Percentiles rank a stretch among this genome's conserved stretches.
Conservation (phyloP, 495 filamentous ascomycete species). For the Filosporella fistucella region DNA sequence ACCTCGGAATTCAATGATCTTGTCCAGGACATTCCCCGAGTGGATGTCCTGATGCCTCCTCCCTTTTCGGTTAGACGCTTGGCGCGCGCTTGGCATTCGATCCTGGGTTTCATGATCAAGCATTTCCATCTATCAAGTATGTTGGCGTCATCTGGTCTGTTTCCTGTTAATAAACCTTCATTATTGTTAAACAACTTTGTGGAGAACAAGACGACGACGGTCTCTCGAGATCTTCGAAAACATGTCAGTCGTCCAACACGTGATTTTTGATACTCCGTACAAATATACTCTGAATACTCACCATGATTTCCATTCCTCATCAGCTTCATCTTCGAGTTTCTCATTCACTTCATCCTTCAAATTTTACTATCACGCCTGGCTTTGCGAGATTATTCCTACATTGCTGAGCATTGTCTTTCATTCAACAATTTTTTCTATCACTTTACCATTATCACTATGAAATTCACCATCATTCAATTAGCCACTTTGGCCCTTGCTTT, state of each 20-base stretch:
- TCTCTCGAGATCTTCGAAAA: not conserved
- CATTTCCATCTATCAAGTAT: not conserved
- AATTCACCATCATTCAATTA: not conserved
- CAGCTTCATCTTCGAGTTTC: not conserved
- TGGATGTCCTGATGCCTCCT: too few relatives aligned
- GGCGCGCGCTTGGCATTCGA: not conserved
- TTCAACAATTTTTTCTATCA: not conserved
- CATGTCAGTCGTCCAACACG: not conserved
- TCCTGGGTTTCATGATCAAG: not conserved
- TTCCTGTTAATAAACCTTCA: not conserved
- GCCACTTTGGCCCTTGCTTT: constrained; percentile 1
- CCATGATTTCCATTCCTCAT: not conserved
- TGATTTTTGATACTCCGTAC: not conserved
- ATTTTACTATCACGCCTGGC: too few relatives aligned
- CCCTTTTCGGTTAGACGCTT: too few relatives aligned
- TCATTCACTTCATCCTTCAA: not conserved
- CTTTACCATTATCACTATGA: constrained; percentile 1
- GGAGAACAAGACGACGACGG: not conserved
- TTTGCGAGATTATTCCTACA: not conserved
- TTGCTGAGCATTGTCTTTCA: not conserved
- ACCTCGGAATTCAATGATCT: too few relatives aligned
- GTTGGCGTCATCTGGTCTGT: not conserved
- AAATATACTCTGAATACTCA: not conserved
- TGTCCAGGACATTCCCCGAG: too few relatives aligned
- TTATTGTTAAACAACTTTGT: constrained; percentile 1